phyloP scores from a whole-genome alignment of 1,284 basidiomycete species.

The Psilocybe mexicana region DNA sequence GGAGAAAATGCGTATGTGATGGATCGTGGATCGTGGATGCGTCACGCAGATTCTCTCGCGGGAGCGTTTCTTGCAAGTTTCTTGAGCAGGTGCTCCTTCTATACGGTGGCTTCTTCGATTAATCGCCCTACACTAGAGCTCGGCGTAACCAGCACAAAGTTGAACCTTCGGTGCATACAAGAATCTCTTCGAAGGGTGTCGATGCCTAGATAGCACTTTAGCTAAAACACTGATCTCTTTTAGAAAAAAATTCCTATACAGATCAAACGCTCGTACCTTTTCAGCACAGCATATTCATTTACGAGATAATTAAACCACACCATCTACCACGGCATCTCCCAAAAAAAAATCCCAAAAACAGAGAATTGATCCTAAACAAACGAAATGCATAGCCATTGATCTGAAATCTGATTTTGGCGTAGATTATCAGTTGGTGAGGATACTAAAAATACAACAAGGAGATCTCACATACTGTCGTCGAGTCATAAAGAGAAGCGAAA shows the following conservation, averaged over 20 bases:
- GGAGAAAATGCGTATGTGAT: background rate
- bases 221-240: background rate
- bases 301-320: too few relatives aligned
- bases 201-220: background rate
- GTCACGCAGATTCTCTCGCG: too few relatives aligned
- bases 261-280: background rate
- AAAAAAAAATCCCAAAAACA: background rate
- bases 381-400: background rate
- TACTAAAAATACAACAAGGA: background rate
- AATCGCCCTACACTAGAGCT: too few relatives aligned
- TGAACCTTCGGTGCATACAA: background rate
- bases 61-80: too few relatives aligned
- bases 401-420: background rate
- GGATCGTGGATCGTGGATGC: background rate
- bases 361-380: background rate
- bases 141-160: too few relatives aligned
- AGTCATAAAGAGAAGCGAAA: background rate
- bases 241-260: too few relatives aligned
- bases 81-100: too few relatives aligned
- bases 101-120: too few relatives aligned
- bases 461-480: background rate
- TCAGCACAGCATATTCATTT: background rate
- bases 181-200: too few relatives aligned
- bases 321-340: background rate
- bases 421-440: background rate